Evolutionary conservation across 208 protist species (phyloP), one percentile per base, ranked within the genome.

Genomic region (Trypanosoma cruzi): DNA sequence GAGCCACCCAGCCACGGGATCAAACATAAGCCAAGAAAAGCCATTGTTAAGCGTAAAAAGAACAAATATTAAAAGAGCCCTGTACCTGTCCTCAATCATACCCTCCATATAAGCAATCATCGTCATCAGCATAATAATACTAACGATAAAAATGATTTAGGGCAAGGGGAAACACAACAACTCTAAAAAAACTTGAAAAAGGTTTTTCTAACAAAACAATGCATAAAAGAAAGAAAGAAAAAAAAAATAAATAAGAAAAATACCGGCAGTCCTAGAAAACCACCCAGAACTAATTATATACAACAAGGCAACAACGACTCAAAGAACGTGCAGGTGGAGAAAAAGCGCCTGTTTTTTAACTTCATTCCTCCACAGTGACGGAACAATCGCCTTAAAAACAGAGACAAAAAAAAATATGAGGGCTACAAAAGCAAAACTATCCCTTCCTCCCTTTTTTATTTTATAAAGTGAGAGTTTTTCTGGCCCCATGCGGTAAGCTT

Each of bases 1-100:
- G 26, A 93, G 79, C 78, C 80, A 85, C 29, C 77, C 79, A 7
- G 85, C 85, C 24, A 95, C 86, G 7, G 90, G 90, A 75, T 93
- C 90, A 75, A 95, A 95, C 87, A 93, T 91, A 36, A 95, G 77
- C 88, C 90, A 95, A 1, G 87, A 83, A 57, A 93, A 95, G 8
- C 90, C 90, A 82, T 95, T 93, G 72, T 95, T 93, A 24, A 88
- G 81, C 7, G 87, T 85, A 64, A 95, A 93, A 8, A 93, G 60
- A 49, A 87, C 82, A 65, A 95, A 95, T 57, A 93, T 89, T 57
- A 85, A n/a, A 29, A 95, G 73, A 66, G 85, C 90, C 53, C 66
- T 81, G 70, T 93, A 89, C 78, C 92, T 95, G 40, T 84, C 76
- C 29, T 52, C 14, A 62, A 70, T 44, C 53, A 70, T 62, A 22